Evolutionary conservation across 768 basidiomycete genomes (phyloP), one percentile per base, ranked within the genome.

Genomic region (Suillus lakei): DNA sequence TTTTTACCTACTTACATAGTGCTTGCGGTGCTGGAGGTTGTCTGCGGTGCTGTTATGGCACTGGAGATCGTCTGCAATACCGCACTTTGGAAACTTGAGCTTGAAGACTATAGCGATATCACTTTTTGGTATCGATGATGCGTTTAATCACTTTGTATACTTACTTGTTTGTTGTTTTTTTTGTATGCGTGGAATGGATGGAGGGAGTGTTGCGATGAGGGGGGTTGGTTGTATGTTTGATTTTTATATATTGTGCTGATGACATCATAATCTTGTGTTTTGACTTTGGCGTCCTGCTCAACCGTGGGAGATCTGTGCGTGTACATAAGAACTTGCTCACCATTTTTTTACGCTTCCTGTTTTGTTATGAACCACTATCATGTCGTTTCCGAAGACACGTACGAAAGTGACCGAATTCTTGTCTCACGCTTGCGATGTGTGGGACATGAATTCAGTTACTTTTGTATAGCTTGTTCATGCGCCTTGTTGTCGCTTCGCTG

Each of bases 1-100:
- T n/a, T n/a, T n/a, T 55, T 16, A 28, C 26, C 26, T 50, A 50
- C 50, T 50, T 50, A 50, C 50, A 50, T 50, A 50, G 50, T 28
- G 1, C 50, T 26, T 48, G 26, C 50, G 50, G 50, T 50, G 8
- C 50, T 50, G 50, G 28, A 50, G 50, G 26, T 50, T 50, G 50
- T 50, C 50, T 50, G 15, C 28, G 16, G 50, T 15, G 50, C 50
- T 50, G 26, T 28, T 28, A 28, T 28, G 15, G 50, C 8, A 28
- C 50, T 50, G 50, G 50, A 50, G 50, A 7, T 50, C 26, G 50
- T 50, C 50, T 53, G 30, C 51, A 53, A 30, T 21, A 53, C 30
- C 30, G 51, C 18, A 16, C 18, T 30, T 51, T n/a, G n/a, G n/a
- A n/a, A n/a, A n/a, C n/a, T n/a, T n/a, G n/a, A n/a, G n/a, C n/a